Percentiles rank a stretch among this genome's conserved stretches.
These are phyloP conservation scores for Francoa sonchifolia DNA, from an alignment of 441 rosid species.

Conservation along the genomic window DNA sequence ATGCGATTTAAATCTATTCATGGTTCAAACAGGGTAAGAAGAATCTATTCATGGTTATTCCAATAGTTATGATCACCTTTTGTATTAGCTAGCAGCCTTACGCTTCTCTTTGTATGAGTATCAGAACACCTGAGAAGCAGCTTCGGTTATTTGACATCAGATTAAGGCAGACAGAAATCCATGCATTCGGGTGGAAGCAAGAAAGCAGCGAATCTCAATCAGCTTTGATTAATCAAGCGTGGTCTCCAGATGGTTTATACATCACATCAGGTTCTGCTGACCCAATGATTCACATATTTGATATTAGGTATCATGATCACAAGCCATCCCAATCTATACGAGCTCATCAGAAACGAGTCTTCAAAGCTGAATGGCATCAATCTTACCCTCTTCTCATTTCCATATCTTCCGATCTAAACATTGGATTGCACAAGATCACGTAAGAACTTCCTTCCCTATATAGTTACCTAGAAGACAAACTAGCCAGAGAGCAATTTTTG, in stretches of 20 bases:
- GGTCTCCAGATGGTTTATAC: conserved; percentile 88
- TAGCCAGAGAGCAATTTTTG: too few species aligned
- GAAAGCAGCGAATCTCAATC: conserved; percentile 90
- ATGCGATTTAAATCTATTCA: conserved; percentile 81
- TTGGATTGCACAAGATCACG: conserved; percentile 60
- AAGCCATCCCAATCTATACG: conserved; percentile 71
- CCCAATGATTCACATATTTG: conserved; percentile 76
- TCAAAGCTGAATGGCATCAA: conserved; percentile 74
- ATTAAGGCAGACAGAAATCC: conserved; percentile 64
- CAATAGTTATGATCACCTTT: neutral
- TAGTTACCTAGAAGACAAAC: too few species aligned
- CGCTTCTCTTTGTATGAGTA: conserved; percentile 3
- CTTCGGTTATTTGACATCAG: conserved; percentile 68
- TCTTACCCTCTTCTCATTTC: conserved; percentile 60
- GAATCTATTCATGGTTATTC: neutral
- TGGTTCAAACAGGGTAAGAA: conserved; percentile 90
- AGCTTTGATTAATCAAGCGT: conserved; percentile 75
- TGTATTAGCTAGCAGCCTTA: neutral
- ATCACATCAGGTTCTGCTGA: conserved; percentile 83
- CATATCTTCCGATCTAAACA: conserved; percentile 72
- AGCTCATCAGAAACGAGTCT: conserved; percentile 83
- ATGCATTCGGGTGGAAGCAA: conserved; percentile 87
- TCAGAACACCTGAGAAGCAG: conserved; percentile 73
- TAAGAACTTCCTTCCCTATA: too few species aligned
- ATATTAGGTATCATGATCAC: conserved; percentile 60